Percentiles rank a stretch among this genome's conserved stretches.
These are phyloP conservation scores for Citrus glauca DNA, from an alignment of 345 rosid genomes.

Conservation along the genomic window DNA sequence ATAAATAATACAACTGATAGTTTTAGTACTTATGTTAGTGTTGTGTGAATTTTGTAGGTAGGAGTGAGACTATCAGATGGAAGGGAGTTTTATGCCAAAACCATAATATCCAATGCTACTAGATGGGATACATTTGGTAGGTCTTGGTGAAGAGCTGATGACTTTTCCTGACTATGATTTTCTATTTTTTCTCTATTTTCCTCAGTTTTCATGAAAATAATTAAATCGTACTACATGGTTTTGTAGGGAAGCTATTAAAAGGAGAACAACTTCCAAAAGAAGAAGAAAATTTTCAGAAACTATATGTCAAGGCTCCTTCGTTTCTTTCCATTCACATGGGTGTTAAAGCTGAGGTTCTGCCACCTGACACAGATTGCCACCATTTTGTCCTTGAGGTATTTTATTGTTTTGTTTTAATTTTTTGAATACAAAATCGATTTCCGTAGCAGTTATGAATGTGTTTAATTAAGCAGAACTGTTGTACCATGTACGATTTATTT, in stretches of 20 bases:
- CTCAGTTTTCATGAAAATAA: neutral
- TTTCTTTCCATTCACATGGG: constrained; percentile 98
- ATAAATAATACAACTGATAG: neutral
- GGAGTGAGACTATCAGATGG: constrained; percentile 91
- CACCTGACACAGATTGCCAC: constrained; percentile 88
- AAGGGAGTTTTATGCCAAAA: constrained; percentile 66
- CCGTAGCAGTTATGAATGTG: neutral
- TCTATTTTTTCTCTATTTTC: neutral
- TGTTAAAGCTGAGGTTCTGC: constrained; percentile 79
- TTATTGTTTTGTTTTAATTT: neutral
- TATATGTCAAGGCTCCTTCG: constrained; percentile 92
- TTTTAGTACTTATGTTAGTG: constrained; percentile 14
- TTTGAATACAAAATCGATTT: constrained; percentile 4
- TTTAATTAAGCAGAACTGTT: neutral
- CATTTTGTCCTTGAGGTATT: constrained; percentile 92
- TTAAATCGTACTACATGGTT: neutral
- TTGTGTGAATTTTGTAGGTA: constrained; percentile 41
- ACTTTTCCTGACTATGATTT: neutral
- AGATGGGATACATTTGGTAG: constrained; percentile 99
- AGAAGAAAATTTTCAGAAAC: constrained; percentile 84
- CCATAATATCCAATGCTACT: constrained; percentile 89
- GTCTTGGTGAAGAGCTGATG: constrained; percentile 20
- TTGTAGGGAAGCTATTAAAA: constrained; percentile 78
- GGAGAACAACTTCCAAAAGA: constrained; percentile 81
- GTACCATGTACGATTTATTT: neutral